phyloP scores from a whole-genome alignment of 345 rosid genomes.

The Triadica sebifera region DNA sequence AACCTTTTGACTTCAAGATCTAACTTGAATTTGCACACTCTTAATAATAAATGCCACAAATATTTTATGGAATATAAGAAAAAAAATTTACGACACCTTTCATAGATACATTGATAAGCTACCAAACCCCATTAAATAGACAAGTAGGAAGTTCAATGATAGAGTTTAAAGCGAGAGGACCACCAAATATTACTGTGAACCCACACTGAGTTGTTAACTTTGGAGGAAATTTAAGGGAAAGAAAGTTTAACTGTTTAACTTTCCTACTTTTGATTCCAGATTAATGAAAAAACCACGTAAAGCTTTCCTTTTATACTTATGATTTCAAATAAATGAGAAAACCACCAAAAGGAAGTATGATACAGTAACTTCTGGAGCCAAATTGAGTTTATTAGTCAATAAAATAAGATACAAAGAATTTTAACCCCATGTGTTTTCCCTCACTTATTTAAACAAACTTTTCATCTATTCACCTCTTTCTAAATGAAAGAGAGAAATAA shows the following conservation, averaged over 20 bases:
- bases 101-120: background rate
- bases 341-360: background rate
- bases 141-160: background rate
- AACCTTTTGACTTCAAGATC: conserved; percentile 30
- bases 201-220: background rate
- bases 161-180: background rate
- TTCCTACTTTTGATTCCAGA: background rate
- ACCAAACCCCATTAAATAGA: background rate
- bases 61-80: background rate
- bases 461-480: background rate
- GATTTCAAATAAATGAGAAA: background rate
- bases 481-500: too few species aligned
- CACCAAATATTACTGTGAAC: background rate
- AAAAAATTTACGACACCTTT: background rate
- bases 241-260: background rate
- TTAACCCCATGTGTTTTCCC: background rate
- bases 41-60: background rate
- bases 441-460: background rate
- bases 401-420: background rate
- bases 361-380: background rate
- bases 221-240: background rate
- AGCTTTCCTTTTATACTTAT: background rate
- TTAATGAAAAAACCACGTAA: background rate
- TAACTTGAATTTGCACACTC: conserved; percentile 20
- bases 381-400: background rate